Base-by-base conservation (phyloP, 306 rosid genomes). In the Lathyrus tuberosus region DNA sequence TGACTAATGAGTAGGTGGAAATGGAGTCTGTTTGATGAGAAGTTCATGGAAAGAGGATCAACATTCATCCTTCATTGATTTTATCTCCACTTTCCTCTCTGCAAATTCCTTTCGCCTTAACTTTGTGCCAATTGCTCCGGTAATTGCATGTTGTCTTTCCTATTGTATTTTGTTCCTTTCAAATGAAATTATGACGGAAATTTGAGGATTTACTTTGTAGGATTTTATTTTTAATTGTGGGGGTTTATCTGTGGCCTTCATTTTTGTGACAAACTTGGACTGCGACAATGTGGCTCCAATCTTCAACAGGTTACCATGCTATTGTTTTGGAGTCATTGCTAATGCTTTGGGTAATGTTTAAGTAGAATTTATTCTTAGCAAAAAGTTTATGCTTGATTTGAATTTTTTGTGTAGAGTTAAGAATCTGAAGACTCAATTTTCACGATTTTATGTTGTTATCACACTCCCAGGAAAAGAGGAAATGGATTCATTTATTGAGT, bases 211-310 rank as follows among this genome's bases (percentile, higher is more conserved):
- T 65, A 58, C 38, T 57, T 20, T 73, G 81, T 54, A 93, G 98
- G 98, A 93, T 79, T 88, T 93, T 62, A 90, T 93, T 76, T 90
- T 93, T 91, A 93, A 93, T 62, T 93, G 93, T 73, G 97, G 97
- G 26, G 93, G 97, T 51, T 75, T 85, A 57, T 93, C 97, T 0
- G 93, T 93, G 69, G 97, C 96, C 41, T 90, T 93, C 78, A 62
- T 84, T 41, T 93, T 90, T 65, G 79, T 86, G 68, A 88, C 96
- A n/a, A 80, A 78, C 67, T 85, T 90, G 87, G 96, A 88, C 68
- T 37, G 53, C 69, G 54, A 64, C 69, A 78, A 47, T 47, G 69
- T 83, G 62, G 76, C 86, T 5, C 71, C 86, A 35, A 48, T 85
- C 76, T 88, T 84, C 71, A 67, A 48, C 84, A 88, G 93, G 98